A percentile compares a stretch with the other conserved stretches of the same genome.
Evolutionary conservation across 805 yeast species (phyloP).

Genomic region (Teunomyces tritomae): DNA sequence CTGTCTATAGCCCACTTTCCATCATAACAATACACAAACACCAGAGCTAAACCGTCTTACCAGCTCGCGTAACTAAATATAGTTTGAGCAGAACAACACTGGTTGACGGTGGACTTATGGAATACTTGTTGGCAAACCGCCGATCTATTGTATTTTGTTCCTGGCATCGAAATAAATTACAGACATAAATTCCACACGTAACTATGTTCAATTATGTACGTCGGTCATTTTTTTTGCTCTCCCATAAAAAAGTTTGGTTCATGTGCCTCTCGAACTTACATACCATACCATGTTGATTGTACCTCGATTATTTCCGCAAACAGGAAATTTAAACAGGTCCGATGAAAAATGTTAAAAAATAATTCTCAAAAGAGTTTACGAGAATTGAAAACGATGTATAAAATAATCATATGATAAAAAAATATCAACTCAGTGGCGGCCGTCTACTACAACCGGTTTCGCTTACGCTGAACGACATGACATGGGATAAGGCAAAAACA

Average conservation of each 20-base stretch:
- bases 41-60: neutral
- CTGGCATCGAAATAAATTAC: neutral
- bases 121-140: neutral
- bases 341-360: neutral
- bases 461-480: neutral
- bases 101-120: neutral
- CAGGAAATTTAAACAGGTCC: neutral
- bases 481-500: neutral
- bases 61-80: neutral
- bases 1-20: neutral
- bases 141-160: neutral
- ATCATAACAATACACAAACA: neutral
- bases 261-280: neutral
- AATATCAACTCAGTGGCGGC: neutral
- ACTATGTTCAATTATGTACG: neutral
- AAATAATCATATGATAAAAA: neutral
- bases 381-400: neutral
- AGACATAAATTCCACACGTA: neutral
- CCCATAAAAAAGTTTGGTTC: neutral
- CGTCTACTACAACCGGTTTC: neutral
- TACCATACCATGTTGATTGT: neutral
- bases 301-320: slow-evolving; percentile 2
- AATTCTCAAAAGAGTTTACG: neutral
- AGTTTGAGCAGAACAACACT: neutral
- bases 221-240: neutral